A percentile compares a stretch with the other conserved stretches of the same genome.
Evolutionary conservation across 2,329 filamentous ascomycete species (phyloP).

Genomic region (Leptographium galeiforme): DNA sequence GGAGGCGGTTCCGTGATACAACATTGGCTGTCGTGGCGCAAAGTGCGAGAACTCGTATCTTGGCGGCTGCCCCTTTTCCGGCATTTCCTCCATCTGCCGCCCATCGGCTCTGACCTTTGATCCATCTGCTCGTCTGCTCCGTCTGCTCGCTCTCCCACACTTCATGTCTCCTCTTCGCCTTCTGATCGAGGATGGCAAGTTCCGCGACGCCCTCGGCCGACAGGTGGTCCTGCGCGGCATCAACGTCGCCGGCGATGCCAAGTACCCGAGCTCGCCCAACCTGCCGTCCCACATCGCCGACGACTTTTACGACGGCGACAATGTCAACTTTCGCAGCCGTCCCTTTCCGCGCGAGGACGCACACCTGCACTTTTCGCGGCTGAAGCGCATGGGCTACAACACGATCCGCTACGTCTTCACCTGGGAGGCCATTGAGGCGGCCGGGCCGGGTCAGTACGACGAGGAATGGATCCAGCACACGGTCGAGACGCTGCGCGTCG

Average conservation of each 20-base stretch:
- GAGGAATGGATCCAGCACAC: conserved; percentile 89
- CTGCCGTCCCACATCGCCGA: conserved; percentile 66
- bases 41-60: too few species aligned
- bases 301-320: conserved; percentile 84
- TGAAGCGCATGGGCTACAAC: conserved; percentile 89
- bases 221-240: conserved; percentile 86
- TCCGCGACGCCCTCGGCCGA: conserved; percentile 68
- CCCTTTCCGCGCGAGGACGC: conserved; percentile 78
- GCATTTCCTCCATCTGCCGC: too few species aligned
- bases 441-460: conserved; percentile 82
- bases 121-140: background rate
- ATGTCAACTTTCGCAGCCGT: conserved; percentile 74
- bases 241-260: conserved; percentile 83
- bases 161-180: conserved; percentile 64
- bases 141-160: background rate
- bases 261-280: conserved; percentile 71
- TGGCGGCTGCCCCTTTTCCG: too few species aligned
- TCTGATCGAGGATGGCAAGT: conserved; percentile 71
- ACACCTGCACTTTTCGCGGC: conserved; percentile 68
- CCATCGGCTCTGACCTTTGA: background rate
- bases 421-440: conserved; percentile 96
- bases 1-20: too few species aligned
- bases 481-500: conserved; percentile 67
- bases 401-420: conserved; percentile 94
- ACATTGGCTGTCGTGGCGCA: too few species aligned